Evolutionary conservation across 140 eudicot genomes (phyloP).

Genomic region (Ambrosia hybrid): DNA sequence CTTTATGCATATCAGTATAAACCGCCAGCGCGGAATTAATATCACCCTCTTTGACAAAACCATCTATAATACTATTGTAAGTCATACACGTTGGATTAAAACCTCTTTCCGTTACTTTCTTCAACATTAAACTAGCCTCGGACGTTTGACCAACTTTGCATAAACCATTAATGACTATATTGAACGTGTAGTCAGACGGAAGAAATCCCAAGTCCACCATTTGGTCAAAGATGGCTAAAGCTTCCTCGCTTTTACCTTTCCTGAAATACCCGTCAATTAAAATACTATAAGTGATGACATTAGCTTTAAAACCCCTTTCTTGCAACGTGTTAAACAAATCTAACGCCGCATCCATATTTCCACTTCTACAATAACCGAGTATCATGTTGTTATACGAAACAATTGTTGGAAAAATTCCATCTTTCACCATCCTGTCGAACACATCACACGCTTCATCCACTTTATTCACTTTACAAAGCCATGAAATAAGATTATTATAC

Average conservation of each 20-base stretch:
- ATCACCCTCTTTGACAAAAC: constrained; percentile 61
- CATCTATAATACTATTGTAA: constrained; percentile 72
- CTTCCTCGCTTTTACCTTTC: constrained; percentile 56
- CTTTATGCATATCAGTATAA: constrained; percentile 55
- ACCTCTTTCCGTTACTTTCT: constrained; percentile 42
- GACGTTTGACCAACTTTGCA: constrained; percentile 70
- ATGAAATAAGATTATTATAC: constrained; percentile 50
- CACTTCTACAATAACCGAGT: constrained; percentile 66
- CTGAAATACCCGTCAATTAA: constrained; percentile 68
- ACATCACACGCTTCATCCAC: constrained; percentile 49
- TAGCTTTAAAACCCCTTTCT: constrained; percentile 48
- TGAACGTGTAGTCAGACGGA: constrained; percentile 61
- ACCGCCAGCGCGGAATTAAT: constrained; percentile 65
- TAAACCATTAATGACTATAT: constrained; percentile 61
- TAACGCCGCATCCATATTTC: constrained; percentile 55
- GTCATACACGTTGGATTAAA: constrained; percentile 60
- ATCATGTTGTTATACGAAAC: constrained; percentile 66
- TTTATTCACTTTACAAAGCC: constrained; percentile 52
- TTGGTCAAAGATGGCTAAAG: constrained; percentile 52
- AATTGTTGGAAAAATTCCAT: constrained; percentile 51
- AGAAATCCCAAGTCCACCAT: constrained; percentile 59
- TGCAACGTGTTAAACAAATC: constrained; percentile 44
- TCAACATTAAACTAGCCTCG: constrained; percentile 45
- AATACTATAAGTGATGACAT: constrained; percentile 68
- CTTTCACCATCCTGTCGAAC: constrained; percentile 52